phyloP scores from a whole-genome alignment of 352 stramenopile species.

The Phytopythium sindhum region DNA sequence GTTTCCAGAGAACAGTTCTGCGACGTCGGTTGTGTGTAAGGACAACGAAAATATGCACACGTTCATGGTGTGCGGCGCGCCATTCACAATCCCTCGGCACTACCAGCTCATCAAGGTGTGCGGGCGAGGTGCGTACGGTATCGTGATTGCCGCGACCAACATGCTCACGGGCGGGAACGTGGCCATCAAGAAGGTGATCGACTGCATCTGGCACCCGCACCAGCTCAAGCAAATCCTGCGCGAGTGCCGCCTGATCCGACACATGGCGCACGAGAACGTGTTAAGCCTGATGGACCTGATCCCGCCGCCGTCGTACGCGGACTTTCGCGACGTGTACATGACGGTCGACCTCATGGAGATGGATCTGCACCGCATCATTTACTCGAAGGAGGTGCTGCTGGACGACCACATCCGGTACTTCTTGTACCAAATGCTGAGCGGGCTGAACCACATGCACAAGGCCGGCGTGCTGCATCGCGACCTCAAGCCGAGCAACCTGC shows the following conservation, averaged over 20 bases:
- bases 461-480: slow-evolving; percentile 83
- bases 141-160: slow-evolving; percentile 88
- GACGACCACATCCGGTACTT: slow-evolving; percentile 94
- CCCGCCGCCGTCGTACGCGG: slow-evolving; percentile 72
- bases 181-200: slow-evolving; percentile 90
- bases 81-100: slow-evolving; percentile 81
- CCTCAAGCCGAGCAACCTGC: slow-evolving; percentile 84
- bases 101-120: slow-evolving; percentile 90
- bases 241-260: slow-evolving; percentile 81
- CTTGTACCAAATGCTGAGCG: slow-evolving; percentile 91
- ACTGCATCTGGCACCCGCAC: slow-evolving; percentile 88
- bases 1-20: slow-evolving; percentile 26
- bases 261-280: slow-evolving; percentile 85
- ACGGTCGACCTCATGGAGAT: slow-evolving; percentile 92
- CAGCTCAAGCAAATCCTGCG: slow-evolving; percentile 88
- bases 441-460: slow-evolving; percentile 85
- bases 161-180: slow-evolving; percentile 78
- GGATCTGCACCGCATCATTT: slow-evolving; percentile 91
- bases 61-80: slow-evolving; percentile 87
- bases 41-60: slow-evolving; percentile 87
- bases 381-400: slow-evolving; percentile 89
- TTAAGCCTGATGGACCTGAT: slow-evolving; percentile 84
- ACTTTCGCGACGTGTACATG: slow-evolving; percentile 90
- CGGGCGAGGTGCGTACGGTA: slow-evolving; percentile 83
- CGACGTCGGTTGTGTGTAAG: slow-evolving; percentile 72